Base-by-base conservation (phyloP, 768 basidiomycete genomes). In the Rhodotorula toruloides region DNA sequence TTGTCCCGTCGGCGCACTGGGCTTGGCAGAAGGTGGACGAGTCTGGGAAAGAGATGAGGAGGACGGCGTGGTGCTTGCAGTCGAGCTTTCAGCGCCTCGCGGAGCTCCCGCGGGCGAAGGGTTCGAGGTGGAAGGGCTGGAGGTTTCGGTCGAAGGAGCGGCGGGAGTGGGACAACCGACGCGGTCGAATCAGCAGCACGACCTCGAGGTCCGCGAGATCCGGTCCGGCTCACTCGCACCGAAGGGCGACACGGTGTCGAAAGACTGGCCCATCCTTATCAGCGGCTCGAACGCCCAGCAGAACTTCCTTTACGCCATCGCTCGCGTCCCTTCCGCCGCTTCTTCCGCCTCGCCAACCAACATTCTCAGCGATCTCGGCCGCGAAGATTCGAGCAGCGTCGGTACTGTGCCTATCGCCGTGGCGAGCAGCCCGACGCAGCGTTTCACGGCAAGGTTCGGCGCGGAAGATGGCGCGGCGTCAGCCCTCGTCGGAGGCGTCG, bases 241-340 rank as follows among this genome's bases (percentile, higher is more conserved):
- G 17, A n/a, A n/a, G n/a, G 8, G 17, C 31, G 29, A 31, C 32
- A n/a, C 52, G 22, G 10, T 36, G 19, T 3, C 34, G 5, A 12
- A 32, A 9, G 22, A 14, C 14, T 55, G 48, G 42, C 52, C 31
- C n/a, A 36, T 58, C 25, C 40, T 40, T 2, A 10, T 58, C 47
- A 32, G 25, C 52, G 47, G 46, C 17, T 27, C 32, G 1, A 12
- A 19, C 31, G 29, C 56, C 13, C 68, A 69, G 50, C 49, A 52
- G 50, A 65, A 61, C 59, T 52, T 61, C 32, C 46, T 69, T 25
- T 69, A 65, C 54, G 59, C 58, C 13, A 42, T 69, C 43, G 32
- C 63, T 4, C 19, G 39, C 54, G 22, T 50, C 32, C 32, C 42
- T 10, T 27, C 39, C 25, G 43, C 58, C 25, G 43, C 17, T 16